Conservation (phyloP, 2,329 filamentous ascomycete species). For the Thelonectria discophora region DNA sequence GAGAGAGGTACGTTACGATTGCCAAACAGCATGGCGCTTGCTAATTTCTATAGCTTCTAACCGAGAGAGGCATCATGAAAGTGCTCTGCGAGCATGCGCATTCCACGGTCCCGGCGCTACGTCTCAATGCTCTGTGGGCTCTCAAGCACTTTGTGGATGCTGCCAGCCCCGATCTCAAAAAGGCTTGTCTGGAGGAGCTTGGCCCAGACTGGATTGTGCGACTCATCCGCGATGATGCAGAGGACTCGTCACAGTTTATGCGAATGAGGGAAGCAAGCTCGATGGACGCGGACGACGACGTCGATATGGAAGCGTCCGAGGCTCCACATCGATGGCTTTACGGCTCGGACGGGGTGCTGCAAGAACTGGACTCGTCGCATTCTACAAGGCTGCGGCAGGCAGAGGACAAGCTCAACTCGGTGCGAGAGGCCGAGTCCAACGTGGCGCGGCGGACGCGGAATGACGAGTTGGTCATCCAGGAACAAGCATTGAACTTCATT, state of each 20-base stretch:
- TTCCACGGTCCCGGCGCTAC: conserved; percentile 79
- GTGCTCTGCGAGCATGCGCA: conserved; percentile 86
- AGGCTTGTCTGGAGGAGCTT: conserved; percentile 79
- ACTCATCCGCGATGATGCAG: conserved; percentile 73
- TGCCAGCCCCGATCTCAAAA: conserved; percentile 76
- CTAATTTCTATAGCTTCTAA: conserved; percentile 66
- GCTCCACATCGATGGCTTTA: conserved; percentile 53
- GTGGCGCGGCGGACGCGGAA: conserved; percentile 73
- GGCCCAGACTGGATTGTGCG: conserved; percentile 82
- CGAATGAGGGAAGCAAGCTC: conserved; percentile 41
- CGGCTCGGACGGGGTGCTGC: conserved; percentile 44
- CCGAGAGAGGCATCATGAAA: conserved; percentile 77
- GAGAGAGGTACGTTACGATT: conserved; percentile 71
- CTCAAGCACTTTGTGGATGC: conserved; percentile 88
- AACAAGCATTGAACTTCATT: conserved; percentile 89
- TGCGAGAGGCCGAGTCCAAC: conserved; percentile 74
- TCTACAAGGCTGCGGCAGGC: conserved; percentile 59
- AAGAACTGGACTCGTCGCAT: conserved; percentile 46
- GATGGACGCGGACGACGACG: conserved; percentile 65
- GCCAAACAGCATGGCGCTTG: conserved; percentile 3
- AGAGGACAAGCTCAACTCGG: conserved; percentile 57
- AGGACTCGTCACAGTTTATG: conserved; percentile 58
- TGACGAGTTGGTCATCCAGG: conserved; percentile 86
- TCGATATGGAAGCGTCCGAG: conserved; percentile 63
- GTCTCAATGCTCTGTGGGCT: conserved; percentile 90